Conservation (phyloP, 2,329 filamentous ascomycete genomes). For the Colletotrichum sp. region DNA sequence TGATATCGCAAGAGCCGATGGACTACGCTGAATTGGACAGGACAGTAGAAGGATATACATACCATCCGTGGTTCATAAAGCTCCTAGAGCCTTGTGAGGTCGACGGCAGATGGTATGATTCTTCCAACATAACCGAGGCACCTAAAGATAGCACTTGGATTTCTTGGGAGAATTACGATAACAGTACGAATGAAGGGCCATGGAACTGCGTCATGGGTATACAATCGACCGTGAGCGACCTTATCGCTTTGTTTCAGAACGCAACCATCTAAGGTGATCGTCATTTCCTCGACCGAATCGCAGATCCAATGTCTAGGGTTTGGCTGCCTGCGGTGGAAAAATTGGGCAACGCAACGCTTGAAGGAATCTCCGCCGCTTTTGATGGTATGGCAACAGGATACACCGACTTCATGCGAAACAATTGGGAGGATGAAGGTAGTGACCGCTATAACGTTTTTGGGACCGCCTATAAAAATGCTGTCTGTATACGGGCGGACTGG, state of each 20-base stretch:
- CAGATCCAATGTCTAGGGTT: no score
- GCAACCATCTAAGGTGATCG: no score
- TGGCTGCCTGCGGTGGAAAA: no score
- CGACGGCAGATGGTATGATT: not conserved
- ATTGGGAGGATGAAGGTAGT: not conserved
- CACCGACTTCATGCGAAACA: not conserved
- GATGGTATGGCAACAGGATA: not conserved
- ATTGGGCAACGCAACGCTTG: not conserved
- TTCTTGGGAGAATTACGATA: not conserved
- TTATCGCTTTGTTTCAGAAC: no score
- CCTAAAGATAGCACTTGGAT: not conserved
- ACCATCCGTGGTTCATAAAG: not conserved
- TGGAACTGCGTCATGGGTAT: no score
- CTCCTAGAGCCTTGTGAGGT: not conserved
- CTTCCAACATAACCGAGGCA: not conserved
- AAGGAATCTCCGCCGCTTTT: not conserved
- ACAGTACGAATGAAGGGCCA: no score
- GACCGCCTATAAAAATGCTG: rapidly evolving
- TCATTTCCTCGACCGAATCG: no score
- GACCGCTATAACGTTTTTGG: not conserved
- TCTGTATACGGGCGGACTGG: not conserved
- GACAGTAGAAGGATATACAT: no score
- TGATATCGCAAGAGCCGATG: not conserved
- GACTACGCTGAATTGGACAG: rapidly evolving
- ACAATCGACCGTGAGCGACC: no score